Evolutionary conservation across 2,329 filamentous ascomycete species (phyloP).

Genomic region (Thielaviopsis ethacetica): DNA sequence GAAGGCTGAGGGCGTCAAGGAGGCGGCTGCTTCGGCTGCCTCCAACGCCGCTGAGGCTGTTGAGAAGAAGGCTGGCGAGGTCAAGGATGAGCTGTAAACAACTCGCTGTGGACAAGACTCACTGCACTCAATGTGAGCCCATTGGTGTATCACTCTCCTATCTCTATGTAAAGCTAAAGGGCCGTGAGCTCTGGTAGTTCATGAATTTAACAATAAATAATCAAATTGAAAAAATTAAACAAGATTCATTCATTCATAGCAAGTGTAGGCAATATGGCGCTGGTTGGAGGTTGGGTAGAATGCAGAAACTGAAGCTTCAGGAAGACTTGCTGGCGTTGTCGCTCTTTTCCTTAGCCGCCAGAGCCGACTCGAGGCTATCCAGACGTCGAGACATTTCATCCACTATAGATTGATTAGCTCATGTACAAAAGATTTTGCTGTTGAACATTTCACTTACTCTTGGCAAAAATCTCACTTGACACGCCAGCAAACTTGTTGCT

Average conservation of each 20-base stretch:
- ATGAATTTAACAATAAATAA: neutral
- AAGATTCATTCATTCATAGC: neutral
- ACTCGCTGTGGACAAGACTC: neutral
- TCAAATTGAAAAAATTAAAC: neutral
- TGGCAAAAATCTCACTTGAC: conserved; percentile 74
- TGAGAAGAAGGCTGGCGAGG: conserved; percentile 29
- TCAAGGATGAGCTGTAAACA: conserved; percentile 56
- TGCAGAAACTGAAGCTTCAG: conserved; percentile 10
- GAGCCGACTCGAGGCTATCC: conserved; percentile 63
- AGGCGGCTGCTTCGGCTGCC: conserved; percentile 1
- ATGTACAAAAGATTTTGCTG: neutral
- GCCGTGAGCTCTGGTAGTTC: neutral
- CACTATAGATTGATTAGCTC: conserved; percentile 37
- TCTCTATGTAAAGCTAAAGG: neutral
- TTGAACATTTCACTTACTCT: conserved; percentile 42
- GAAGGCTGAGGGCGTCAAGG: neutral
- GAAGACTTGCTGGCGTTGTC: conserved; percentile 22
- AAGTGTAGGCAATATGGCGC: neutral
- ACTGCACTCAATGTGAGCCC: neutral
- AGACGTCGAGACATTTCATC: conserved; percentile 83
- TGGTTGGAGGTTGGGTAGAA: neutral
- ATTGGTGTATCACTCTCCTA: neutral
- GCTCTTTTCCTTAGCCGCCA: conserved; percentile 40
- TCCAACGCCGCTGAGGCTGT: conserved; percentile 23
- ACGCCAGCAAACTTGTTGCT: conserved; percentile 74